Evolutionary conservation across 2,329 filamentous ascomycete species (phyloP).

Genomic region (Pseudonectria buxi): DNA sequence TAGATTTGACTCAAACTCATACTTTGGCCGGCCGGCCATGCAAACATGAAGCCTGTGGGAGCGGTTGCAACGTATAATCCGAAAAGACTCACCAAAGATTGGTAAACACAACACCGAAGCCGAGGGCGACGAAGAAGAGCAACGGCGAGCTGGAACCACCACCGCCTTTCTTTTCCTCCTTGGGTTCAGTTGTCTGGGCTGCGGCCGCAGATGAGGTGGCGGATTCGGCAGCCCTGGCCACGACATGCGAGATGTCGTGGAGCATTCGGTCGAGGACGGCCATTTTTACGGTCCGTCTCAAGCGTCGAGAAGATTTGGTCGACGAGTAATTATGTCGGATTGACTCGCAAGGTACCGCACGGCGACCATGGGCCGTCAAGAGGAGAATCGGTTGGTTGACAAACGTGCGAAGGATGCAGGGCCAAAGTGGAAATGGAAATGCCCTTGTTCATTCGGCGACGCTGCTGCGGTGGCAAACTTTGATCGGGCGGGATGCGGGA

Average conservation of each 20-base stretch:
- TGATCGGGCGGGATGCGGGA: no score
- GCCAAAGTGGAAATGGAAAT: conserved; percentile 10
- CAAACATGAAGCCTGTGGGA: conserved; percentile 1
- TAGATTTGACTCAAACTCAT: conserved; percentile 6
- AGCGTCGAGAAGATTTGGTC: conserved; percentile 12
- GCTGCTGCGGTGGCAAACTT: no score
- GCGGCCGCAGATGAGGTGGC: conserved; percentile 2
- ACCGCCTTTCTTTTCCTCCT: conserved; percentile 11
- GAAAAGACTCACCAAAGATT: conserved; percentile 88
- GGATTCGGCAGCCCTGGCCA: conserved; percentile 16
- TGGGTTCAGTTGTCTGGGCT: conserved; percentile 13
- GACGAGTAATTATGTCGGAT: conserved; percentile 17
- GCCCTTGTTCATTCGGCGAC: no score
- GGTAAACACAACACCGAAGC: conserved; percentile 97
- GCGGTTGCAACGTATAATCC: conserved; percentile 4
- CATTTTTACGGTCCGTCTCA: conserved; percentile 15
- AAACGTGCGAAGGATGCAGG: conserved; percentile 4
- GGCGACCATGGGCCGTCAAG: conserved; percentile 20
- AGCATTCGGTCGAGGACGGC: conserved; percentile 19
- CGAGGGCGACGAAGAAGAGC: conserved; percentile 85
- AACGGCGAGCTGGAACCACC: conserved; percentile 37
- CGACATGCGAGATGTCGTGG: conserved; percentile 19
- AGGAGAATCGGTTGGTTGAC: conserved; percentile 9
- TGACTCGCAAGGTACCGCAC: conserved; percentile 19
- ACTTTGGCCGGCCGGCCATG: conserved; percentile 38